These are phyloP conservation scores for Nakazawaea peltata DNA, from an alignment of 805 yeast genomes.

Conservation along the genomic window DNA sequence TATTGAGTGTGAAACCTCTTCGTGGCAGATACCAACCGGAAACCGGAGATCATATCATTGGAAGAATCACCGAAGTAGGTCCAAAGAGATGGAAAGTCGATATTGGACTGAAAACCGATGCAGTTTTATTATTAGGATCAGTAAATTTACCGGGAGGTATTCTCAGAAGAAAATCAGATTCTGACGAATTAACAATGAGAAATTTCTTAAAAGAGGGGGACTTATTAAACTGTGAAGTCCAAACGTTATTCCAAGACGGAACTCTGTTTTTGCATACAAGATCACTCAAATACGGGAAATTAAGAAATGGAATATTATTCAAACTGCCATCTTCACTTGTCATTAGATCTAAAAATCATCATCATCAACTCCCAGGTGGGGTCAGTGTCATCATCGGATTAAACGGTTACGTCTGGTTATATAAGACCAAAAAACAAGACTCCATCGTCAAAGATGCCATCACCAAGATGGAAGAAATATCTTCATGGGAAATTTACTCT, in stretches of 20 bases:
- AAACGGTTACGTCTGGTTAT: constrained; percentile 90
- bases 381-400: constrained; percentile 88
- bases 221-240: constrained; percentile 91
- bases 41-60: constrained; percentile 94
- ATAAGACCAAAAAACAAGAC: constrained; percentile 43
- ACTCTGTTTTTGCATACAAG: constrained; percentile 92
- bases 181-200: constrained; percentile 96
- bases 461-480: constrained; percentile 78
- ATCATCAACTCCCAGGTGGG: constrained; percentile 88
- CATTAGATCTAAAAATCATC: constrained; percentile 79
- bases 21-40: constrained; percentile 88
- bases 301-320: constrained; percentile 82
- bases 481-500: constrained; percentile 91
- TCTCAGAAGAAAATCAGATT: constrained; percentile 84
- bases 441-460: constrained; percentile 37
- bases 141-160: constrained; percentile 98
- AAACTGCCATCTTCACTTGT: constrained; percentile 78
- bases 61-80: constrained; percentile 90
- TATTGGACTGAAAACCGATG: constrained; percentile 91
- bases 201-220: constrained; percentile 93
- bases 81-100: constrained; percentile 95
- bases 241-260: constrained; percentile 81
- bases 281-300: constrained; percentile 89
- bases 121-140: constrained; percentile 86
- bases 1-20: constrained; percentile 78